These are phyloP conservation scores for Plasmodium vivax DNA, from an alignment of 169 alveolate genomes.

Conservation along the genomic window DNA sequence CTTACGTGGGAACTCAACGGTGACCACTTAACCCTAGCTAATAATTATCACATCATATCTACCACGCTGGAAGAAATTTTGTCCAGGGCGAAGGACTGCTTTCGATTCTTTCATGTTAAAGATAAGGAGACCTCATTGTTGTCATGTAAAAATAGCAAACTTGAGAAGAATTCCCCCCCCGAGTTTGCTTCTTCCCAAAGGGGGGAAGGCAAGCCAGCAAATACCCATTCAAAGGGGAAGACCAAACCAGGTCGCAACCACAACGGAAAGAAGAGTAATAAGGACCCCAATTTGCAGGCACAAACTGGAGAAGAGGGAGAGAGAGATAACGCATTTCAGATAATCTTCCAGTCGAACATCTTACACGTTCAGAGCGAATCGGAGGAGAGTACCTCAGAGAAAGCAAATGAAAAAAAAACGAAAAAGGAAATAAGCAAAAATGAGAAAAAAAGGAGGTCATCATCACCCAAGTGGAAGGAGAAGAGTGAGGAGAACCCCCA, in stretches of 20 bases:
- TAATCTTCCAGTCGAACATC: neutral
- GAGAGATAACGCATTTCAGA: neutral
- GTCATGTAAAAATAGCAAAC: neutral
- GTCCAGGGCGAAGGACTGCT: constrained; percentile 1
- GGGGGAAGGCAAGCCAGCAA: neutral
- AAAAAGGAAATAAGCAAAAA: constrained; percentile 1
- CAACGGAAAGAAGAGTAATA: neutral
- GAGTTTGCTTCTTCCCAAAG: neutral
- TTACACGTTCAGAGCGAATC: constrained; percentile 6
- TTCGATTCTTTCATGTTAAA: constrained; percentile 7
- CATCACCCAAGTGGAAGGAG: neutral
- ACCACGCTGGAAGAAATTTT: constrained; percentile 29
- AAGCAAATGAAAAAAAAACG: neutral
- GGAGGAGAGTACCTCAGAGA: neutral
- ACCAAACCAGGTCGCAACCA: neutral
- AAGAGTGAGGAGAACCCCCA: neutral
- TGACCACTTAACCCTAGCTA: neutral
- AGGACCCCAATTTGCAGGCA: neutral
- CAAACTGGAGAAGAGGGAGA: neutral
- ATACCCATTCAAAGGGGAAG: neutral
- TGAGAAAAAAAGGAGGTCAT: neutral
- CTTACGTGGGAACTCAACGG: neutral
- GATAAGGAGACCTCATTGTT: constrained; percentile 4
- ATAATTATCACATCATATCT: constrained; percentile 43
- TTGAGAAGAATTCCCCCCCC: neutral